Conservation (phyloP, 768 basidiomycete genomes). For the Psilocybe azurescens region DNA sequence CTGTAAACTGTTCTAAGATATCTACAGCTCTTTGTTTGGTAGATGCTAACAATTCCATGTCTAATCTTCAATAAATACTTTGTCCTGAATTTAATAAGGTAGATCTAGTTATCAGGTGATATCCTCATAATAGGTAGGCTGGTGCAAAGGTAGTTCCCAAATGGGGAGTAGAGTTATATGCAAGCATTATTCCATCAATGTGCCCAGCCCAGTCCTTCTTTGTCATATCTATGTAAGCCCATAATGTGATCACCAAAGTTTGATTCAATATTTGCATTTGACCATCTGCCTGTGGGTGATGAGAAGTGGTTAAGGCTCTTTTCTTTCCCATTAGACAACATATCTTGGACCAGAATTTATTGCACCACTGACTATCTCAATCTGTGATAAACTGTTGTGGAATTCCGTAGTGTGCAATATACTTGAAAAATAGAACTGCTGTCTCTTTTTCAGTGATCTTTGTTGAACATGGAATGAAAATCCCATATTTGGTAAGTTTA, state of each 20-base stretch:
- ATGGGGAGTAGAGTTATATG: constrained; percentile 37
- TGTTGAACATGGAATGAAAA: constrained; percentile 40
- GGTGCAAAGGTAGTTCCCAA: constrained; percentile 32
- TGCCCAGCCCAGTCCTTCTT: constrained; percentile 29
- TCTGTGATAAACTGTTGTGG: constrained; percentile 34
- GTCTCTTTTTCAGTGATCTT: constrained; percentile 30
- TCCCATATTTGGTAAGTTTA: constrained; percentile 41
- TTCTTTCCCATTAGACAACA: constrained; percentile 30
- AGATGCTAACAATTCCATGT: no score
- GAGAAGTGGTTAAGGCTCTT: constrained; percentile 25
- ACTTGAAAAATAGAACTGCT: constrained; percentile 32
- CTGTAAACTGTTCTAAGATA: constrained; percentile 15
- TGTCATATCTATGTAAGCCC: constrained; percentile 31
- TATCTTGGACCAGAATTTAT: constrained; percentile 32
- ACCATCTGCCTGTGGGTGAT: constrained; percentile 33
- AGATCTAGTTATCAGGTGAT: constrained; percentile 22
- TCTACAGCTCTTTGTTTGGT: background rate
- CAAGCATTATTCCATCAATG: constrained; percentile 26
- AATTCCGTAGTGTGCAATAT: constrained; percentile 32
- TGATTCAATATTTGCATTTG: constrained; percentile 41
- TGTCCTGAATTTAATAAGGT: constrained; percentile 7
- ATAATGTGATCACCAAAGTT: constrained; percentile 31
- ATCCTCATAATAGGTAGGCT: constrained; percentile 33
- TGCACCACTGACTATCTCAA: constrained; percentile 28
- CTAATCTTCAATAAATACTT: no score